These are phyloP conservation scores for Geotrichum fermentans DNA, from an alignment of 1,139 yeast genomes.

Conservation along the genomic window DNA sequence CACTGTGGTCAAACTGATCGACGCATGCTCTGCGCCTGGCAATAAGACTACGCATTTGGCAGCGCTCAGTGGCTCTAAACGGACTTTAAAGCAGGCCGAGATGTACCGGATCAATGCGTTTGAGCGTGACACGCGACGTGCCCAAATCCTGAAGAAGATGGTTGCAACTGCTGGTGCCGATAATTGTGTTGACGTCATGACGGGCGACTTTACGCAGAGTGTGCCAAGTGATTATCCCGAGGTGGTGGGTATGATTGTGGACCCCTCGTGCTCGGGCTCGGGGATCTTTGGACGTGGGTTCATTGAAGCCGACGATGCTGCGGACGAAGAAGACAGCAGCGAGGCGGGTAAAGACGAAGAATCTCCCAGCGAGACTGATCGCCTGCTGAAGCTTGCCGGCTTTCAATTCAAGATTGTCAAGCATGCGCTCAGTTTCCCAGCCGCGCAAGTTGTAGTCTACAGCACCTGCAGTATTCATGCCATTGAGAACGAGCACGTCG, in stretches of 20 bases:
- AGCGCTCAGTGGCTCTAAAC: conserved; percentile 41
- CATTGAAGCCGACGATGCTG: conserved; percentile 39
- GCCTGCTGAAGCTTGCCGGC: conserved; percentile 69
- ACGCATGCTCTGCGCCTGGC: conserved; percentile 98
- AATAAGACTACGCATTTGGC: conserved; percentile 94
- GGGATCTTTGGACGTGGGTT: conserved; percentile 90
- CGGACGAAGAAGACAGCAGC: conserved; percentile 27
- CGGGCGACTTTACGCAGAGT: conserved; percentile 75
- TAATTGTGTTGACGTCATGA: conserved; percentile 60
- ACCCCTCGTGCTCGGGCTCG: conserved; percentile 96
- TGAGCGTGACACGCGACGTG: conserved; percentile 75
- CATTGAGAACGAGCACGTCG: conserved; percentile 90
- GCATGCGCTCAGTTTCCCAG: conserved; percentile 82
- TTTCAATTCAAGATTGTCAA: conserved; percentile 83
- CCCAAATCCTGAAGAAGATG: conserved; percentile 71
- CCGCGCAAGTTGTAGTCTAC: conserved; percentile 74
- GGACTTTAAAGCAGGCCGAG: background rate
- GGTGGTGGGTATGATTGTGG: conserved; percentile 81
- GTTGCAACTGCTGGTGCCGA: conserved; percentile 69
- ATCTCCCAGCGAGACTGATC: conserved; percentile 39
- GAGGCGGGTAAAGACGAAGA: conserved; percentile 19
- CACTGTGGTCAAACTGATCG: conserved; percentile 47
- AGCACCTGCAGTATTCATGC: conserved; percentile 94
- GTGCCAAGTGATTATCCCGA: conserved; percentile 56
- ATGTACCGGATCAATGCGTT: conserved; percentile 49